Evolutionary conservation across 1,284 basidiomycete genomes (phyloP), one percentile per base, ranked within the genome.

Genomic region (Puccinia polysora): DNA sequence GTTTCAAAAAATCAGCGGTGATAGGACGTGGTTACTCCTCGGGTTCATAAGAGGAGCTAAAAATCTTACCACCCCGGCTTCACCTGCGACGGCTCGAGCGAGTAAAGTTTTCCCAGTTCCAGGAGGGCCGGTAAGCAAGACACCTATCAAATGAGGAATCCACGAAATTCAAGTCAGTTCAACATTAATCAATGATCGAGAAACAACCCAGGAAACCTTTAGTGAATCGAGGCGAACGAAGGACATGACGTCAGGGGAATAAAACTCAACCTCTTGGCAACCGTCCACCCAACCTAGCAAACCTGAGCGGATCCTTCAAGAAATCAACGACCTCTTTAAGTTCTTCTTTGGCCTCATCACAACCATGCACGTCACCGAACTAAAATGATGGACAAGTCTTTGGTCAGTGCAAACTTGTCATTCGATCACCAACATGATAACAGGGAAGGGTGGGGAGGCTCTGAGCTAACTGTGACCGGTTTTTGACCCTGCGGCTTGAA

Each of bases 101-200:
- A 98, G 84, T 84, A 97, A 86, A 1, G 95, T 98, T 83, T 97
- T 97, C 79, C 95, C 95, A 23, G 95, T 97, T 77, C 94, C 91
- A 10, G 77, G 76, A 30, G 77, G 81, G 7, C 80, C 80, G 75
- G 77, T 77, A 30, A 77, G 77, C 58, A 80, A 73, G n/a, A 79
- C 76, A 73, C 77, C 30, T 32, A n/a, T 18, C 18, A 23, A 32
- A 18, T 30, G 28, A 23, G 34, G 34, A 30, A 55, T 30, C 18
- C 15, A 23, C 7, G 25, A n/a, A 28, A n/a, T n/a, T n/a, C n/a
- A n/a, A n/a, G n/a, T n/a, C n/a, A n/a, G n/a, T n/a, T n/a, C n/a
- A n/a, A n/a, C n/a, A n/a, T n/a, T n/a, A n/a, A n/a, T n/a, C n/a
- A n/a, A n/a, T n/a, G n/a, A 65, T 10, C 30, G 30, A 25, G 18